phyloP scores from a whole-genome alignment of 192 early-diverging fungal species.

The Gamsiella multidivaricata region DNA sequence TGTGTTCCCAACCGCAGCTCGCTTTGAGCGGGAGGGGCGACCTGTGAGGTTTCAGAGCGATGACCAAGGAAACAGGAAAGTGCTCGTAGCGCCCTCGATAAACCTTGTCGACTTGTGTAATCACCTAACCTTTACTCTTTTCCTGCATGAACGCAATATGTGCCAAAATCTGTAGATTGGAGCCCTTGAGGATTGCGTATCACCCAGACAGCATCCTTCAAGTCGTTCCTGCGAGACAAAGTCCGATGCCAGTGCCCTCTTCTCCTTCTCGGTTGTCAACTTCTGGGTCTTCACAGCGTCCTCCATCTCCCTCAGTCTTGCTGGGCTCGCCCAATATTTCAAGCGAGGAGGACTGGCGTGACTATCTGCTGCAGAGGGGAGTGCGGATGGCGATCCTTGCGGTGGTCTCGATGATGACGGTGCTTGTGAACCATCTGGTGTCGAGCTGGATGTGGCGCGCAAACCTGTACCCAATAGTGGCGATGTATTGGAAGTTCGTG shows the following conservation, averaged over 20 bases:
- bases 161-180: too few species aligned
- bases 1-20: slow-evolving; percentile 30
- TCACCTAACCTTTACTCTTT: too few species aligned
- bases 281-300: too few species aligned
- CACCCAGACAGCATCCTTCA: slow-evolving; percentile 15
- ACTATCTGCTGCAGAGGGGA: slow-evolving; percentile 16
- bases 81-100: too few species aligned
- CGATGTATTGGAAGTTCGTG: slow-evolving; percentile 22
- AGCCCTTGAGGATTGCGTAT: slow-evolving; percentile 26
- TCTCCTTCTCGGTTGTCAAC: background rate
- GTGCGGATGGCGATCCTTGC: slow-evolving; percentile 19
- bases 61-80: slow-evolving; percentile 28
- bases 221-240: slow-evolving; percentile 10
- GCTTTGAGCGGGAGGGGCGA: slow-evolving; percentile 33
- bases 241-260: background rate
- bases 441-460: slow-evolving; percentile 3
- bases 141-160: too few species aligned
- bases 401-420: background rate
- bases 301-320: background rate
- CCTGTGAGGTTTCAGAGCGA: slow-evolving; percentile 27
- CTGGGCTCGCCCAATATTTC: background rate
- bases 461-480: background rate
- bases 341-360: slow-evolving; percentile 30
- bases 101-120: background rate
- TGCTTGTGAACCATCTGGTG: slow-evolving; percentile 7